These are phyloP conservation scores for Talaromyces thailandensis DNA, from an alignment of 495 filamentous ascomycete species.

Conservation along the genomic window DNA sequence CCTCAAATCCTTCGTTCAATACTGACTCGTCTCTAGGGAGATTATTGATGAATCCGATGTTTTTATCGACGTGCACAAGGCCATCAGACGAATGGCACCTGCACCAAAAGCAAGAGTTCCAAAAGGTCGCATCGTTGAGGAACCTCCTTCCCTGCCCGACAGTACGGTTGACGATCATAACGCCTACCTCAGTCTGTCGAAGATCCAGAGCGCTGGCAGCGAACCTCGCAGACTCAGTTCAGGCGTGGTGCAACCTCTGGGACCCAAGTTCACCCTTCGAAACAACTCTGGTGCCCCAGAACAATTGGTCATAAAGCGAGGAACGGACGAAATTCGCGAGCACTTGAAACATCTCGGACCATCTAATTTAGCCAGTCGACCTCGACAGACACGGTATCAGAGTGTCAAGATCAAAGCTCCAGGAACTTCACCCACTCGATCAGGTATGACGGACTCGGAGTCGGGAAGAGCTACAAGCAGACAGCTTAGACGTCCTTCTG, in stretches of 20 bases:
- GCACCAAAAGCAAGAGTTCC: slow-evolving; percentile 54
- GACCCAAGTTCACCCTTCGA: slow-evolving; percentile 36
- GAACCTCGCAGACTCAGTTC: slow-evolving; percentile 4
- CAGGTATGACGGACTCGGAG: slow-evolving; percentile 29
- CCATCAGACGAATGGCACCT: slow-evolving; percentile 70
- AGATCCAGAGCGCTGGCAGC: not conserved
- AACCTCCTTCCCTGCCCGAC: slow-evolving; percentile 24
- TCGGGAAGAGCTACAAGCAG: slow-evolving; percentile 12
- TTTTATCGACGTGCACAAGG: slow-evolving; percentile 94
- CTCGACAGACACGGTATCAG: slow-evolving; percentile 73
- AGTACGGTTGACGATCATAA: slow-evolving; percentile 11
- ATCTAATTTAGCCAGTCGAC: slow-evolving; percentile 79
- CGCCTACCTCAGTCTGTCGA: not conserved
- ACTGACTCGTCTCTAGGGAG: slow-evolving; percentile 40
- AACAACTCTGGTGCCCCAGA: slow-evolving; percentile 17
- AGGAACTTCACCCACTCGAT: slow-evolving; percentile 34
- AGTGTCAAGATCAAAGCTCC: slow-evolving; percentile 84
- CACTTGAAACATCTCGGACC: slow-evolving; percentile 89
- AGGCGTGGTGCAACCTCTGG: slow-evolving; percentile 18
- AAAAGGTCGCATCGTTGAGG: slow-evolving; percentile 48
- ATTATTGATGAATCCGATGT: slow-evolving; percentile 90
- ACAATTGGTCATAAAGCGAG: slow-evolving; percentile 26
- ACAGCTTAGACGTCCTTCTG: not conserved
- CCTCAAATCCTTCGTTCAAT: not conserved
- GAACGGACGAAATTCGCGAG: slow-evolving; percentile 58